phyloP scores from a whole-genome alignment of 495 filamentous ascomycete genomes.

The Pyronema omphalodes region DNA sequence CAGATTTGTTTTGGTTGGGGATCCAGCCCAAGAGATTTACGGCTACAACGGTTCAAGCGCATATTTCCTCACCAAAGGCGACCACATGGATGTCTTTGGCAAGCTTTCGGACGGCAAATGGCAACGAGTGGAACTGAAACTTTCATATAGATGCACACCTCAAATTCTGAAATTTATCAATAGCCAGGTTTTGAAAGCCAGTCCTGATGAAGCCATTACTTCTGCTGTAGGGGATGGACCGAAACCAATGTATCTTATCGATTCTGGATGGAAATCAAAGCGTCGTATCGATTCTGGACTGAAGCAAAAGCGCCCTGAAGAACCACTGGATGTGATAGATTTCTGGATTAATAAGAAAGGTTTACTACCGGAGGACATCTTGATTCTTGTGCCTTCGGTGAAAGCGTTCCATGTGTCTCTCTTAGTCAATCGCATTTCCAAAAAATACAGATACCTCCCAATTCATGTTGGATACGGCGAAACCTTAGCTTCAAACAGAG shows the following conservation, averaged over 20 bases:
- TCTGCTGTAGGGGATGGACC: neutral
- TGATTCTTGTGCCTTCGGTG: constrained; percentile 5
- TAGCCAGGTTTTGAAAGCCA: neutral
- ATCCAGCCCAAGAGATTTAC: constrained; percentile 7
- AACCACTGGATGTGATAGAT: neutral
- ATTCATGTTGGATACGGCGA: neutral
- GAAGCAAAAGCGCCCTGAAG: too few relatives aligned
- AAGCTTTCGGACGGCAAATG: neutral
- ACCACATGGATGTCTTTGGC: constrained; percentile 1
- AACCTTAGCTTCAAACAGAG: neutral
- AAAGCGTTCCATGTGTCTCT: neutral
- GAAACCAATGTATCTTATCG: constrained; percentile 4
- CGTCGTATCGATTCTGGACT: neutral
- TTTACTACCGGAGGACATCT: neutral
- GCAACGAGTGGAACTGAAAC: neutral
- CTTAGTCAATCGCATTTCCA: neutral
- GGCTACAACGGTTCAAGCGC: constrained; percentile 6
- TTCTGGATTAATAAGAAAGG: neutral
- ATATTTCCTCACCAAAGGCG: constrained; percentile 6
- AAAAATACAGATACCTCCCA: neutral
- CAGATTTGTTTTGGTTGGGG: constrained; percentile 5
- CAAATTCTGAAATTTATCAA: constrained; percentile 5
- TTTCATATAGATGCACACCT: constrained; percentile 1
- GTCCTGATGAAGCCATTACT: neutral
- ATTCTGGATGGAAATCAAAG: neutral